phyloP scores from a whole-genome alignment of 176 grass and related monocot species.

The Eragrostis nindensis region DNA sequence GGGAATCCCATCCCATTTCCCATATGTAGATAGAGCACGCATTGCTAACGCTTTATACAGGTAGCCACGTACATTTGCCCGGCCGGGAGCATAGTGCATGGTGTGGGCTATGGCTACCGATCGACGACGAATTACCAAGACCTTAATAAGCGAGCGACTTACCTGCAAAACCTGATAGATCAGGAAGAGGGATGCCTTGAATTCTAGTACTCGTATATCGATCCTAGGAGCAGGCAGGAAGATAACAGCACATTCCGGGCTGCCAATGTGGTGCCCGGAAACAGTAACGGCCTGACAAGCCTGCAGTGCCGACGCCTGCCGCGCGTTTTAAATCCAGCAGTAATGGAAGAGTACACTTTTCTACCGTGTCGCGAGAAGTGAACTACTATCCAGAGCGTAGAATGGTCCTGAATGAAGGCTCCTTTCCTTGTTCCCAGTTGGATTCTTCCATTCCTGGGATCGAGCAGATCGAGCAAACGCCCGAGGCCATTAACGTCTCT shows the following conservation, averaged over 20 bases:
- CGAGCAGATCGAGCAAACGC: background rate
- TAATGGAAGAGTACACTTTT: too few species aligned
- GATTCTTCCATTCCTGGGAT: constrained; percentile 43
- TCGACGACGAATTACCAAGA: too few species aligned
- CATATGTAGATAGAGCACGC: background rate
- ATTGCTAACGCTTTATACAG: too few species aligned
- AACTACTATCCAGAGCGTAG: background rate
- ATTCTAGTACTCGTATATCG: too few species aligned
- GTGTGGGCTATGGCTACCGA: background rate
- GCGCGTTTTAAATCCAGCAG: too few species aligned
- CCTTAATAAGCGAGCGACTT: background rate
- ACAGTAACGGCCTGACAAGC: constrained; percentile 35
- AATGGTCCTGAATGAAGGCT: constrained; percentile 24
- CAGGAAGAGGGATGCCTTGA: background rate
- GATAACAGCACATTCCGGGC: constrained; percentile 15
- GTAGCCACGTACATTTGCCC: constrained; percentile 7
- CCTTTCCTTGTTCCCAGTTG: constrained; percentile 8
- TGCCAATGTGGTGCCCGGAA: constrained; percentile 32
- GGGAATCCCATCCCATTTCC: constrained; percentile 30
- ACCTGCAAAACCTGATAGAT: background rate
- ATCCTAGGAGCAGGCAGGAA: background rate
- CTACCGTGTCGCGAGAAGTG: background rate
- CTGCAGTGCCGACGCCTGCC: constrained; percentile 15
- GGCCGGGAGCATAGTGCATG: background rate
- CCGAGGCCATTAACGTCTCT: constrained; percentile 5